phyloP scores from a whole-genome alignment of 257 asterid species.

The Jacaranda mimosifolia region DNA sequence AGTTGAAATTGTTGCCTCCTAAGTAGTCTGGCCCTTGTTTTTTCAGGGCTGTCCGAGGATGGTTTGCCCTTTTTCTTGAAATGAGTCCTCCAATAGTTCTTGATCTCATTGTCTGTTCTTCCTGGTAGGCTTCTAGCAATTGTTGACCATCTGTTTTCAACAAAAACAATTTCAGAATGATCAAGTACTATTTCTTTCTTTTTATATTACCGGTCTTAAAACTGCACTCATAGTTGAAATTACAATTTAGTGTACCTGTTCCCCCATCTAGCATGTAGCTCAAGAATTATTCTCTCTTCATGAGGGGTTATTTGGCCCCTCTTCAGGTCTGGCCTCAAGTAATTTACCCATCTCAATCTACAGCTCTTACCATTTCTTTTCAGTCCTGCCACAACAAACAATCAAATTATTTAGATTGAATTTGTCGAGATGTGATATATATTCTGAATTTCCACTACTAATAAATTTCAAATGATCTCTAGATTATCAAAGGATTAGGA shows the following conservation, averaged over 20 bases:
- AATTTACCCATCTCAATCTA: slow-evolving; percentile 94
- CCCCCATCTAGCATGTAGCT: slow-evolving; percentile 91
- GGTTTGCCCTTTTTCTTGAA: slow-evolving; percentile 68
- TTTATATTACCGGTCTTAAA: not conserved
- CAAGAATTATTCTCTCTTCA: slow-evolving; percentile 76
- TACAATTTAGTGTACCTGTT: slow-evolving; percentile 66
- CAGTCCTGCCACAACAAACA: slow-evolving; percentile 54
- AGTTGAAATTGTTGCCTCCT: slow-evolving; percentile 72
- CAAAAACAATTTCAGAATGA: not conserved
- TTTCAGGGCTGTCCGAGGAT: slow-evolving; percentile 46
- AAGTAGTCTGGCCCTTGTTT: slow-evolving; percentile 53
- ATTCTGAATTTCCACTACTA: too few species aligned
- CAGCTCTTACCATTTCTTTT: slow-evolving; percentile 95
- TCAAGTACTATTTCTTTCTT: too few species aligned
- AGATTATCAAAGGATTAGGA: too few species aligned
- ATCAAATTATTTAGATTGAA: not conserved
- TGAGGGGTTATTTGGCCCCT: slow-evolving; percentile 88
- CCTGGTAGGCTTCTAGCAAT: slow-evolving; percentile 90
- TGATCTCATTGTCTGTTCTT: slow-evolving; percentile 84
- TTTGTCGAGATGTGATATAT: too few species aligned
- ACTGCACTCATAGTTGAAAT: too few species aligned
- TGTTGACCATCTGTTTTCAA: slow-evolving; percentile 75
- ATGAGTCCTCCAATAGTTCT: slow-evolving; percentile 91
- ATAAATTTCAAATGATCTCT: too few species aligned
- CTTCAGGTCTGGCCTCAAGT: slow-evolving; percentile 95